phyloP scores from a whole-genome alignment of 2,329 filamentous ascomycete species.

The Paecilomyces fulvus region DNA sequence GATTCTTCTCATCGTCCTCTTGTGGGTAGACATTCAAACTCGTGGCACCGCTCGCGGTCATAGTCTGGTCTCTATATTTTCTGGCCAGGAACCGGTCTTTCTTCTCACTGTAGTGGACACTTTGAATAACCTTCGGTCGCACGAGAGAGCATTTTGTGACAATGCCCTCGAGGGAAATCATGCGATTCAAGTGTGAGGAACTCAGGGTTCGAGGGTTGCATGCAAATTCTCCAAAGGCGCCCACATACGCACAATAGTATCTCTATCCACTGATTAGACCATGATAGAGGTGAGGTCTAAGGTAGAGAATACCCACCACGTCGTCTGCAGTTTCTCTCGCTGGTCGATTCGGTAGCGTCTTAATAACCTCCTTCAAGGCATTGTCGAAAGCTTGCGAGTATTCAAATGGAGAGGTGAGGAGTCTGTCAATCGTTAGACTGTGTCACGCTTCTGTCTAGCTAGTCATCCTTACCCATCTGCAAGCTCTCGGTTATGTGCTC shows the following conservation, averaged over 20 bases:
- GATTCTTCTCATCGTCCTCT: conserved; percentile 86
- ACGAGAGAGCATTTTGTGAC: conserved; percentile 95
- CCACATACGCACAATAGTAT: conserved; percentile 96
- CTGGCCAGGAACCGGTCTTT: conserved; percentile 80
- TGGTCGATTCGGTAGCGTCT: conserved; percentile 66
- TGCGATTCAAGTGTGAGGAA: conserved; percentile 83
- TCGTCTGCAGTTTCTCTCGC: conserved; percentile 70
- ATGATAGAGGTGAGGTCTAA: neutral
- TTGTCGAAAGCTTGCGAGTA: conserved; percentile 80
- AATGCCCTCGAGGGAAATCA: conserved; percentile 96
- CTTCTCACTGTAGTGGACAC: conserved; percentile 88
- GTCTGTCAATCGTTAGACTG: conserved; percentile 37
- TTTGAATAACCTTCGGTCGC: conserved; percentile 94
- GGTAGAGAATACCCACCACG: conserved; percentile 40
- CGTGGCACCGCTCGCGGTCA: conserved; percentile 78
- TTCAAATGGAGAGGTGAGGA: conserved; percentile 82
- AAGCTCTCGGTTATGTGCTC: conserved; percentile 75
- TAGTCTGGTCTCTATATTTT: conserved; percentile 93
- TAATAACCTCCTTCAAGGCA: conserved; percentile 81
- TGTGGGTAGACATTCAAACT: conserved; percentile 91
- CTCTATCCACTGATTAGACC: conserved; percentile 13
- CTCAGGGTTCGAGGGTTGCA: conserved; percentile 92
- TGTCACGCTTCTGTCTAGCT: neutral
- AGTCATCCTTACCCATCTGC: conserved; percentile 50
- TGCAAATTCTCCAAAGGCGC: conserved; percentile 87